phyloP scores from a whole-genome alignment of 2,329 filamentous ascomycete genomes.

The Botrytis medusae region DNA sequence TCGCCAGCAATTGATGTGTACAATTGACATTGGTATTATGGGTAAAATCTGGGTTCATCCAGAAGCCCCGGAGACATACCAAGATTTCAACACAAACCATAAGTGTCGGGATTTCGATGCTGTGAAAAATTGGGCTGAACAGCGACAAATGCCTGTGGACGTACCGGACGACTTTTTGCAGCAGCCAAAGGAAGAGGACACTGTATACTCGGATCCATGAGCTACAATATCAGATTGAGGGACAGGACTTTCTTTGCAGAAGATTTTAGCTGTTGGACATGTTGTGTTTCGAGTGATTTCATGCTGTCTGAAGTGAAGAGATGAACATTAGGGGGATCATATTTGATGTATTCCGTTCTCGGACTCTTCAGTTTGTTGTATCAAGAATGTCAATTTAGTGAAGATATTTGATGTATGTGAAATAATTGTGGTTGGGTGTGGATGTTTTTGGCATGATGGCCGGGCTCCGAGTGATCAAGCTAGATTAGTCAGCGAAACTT shows the following conservation, averaged over 20 bases:
- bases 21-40: slow-evolving; percentile 50
- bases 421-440: neutral
- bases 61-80: slow-evolving; percentile 43
- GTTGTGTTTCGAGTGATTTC: too few relatives aligned
- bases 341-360: neutral
- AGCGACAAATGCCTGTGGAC: slow-evolving; percentile 43
- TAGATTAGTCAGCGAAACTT: neutral
- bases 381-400: neutral
- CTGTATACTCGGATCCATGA: slow-evolving; percentile 22
- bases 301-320: neutral
- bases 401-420: neutral
- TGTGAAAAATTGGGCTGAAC: slow-evolving; percentile 50
- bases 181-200: slow-evolving; percentile 28
- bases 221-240: neutral
- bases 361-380: neutral
- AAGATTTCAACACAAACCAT: slow-evolving; percentile 56
- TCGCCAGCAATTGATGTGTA: slow-evolving; percentile 56
- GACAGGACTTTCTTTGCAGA: neutral
- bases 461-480: neutral
- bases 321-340: neutral
- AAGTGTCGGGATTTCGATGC: slow-evolving; percentile 53
- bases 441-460: neutral
- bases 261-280: neutral
- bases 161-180: slow-evolving; percentile 35
- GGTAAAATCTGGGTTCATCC: slow-evolving; percentile 54